Conservation (phyloP, 495 filamentous ascomycete genomes). For the Sporormia fimetaria region DNA sequence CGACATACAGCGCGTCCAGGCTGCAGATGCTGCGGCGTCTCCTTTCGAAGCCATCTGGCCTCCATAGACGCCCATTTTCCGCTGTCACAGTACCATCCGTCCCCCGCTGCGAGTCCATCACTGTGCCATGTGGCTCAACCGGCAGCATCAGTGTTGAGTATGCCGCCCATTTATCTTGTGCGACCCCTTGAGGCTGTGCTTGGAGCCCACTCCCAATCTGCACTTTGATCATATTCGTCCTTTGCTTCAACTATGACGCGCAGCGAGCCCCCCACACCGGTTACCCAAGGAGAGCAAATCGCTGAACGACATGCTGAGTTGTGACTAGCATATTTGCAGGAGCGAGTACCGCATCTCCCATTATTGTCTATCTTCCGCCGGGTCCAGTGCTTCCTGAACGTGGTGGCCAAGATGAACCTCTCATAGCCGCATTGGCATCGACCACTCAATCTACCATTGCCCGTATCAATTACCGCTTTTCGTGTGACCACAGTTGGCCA, state of each 20-base stretch:
- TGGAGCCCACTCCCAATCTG: no score
- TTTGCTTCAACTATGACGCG: no score
- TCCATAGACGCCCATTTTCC: background rate
- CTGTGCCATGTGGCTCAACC: slow-evolving; percentile 27
- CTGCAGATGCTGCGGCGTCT: background rate
- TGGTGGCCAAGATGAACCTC: slow-evolving; percentile 10
- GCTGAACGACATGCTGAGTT: background rate
- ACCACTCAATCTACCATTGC: slow-evolving; percentile 29
- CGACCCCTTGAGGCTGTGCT: background rate
- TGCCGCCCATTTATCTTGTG: slow-evolving; percentile 1
- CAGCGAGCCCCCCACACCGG: background rate
- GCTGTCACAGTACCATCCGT: slow-evolving; percentile 6
- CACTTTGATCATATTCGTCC: no score
- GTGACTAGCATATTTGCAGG: slow-evolving; percentile 20
- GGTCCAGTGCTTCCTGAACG: slow-evolving; percentile 17
- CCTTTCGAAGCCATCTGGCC: background rate
- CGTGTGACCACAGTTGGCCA: slow-evolving; percentile 27
- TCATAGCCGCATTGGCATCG: slow-evolving; percentile 9
- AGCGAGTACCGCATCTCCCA: slow-evolving; percentile 12
- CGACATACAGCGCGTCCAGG: background rate
- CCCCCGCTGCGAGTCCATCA: slow-evolving; percentile 14
- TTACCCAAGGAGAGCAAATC: background rate
- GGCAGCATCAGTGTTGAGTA: slow-evolving; percentile 30
- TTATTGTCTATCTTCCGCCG: slow-evolving; percentile 32
- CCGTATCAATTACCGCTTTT: slow-evolving; percentile 32